Percentiles rank a stretch among this genome's conserved stretches.
These are phyloP conservation scores for Ceratocystis variospora DNA, from an alignment of 2,329 filamentous ascomycete genomes.

Conservation along the genomic window DNA sequence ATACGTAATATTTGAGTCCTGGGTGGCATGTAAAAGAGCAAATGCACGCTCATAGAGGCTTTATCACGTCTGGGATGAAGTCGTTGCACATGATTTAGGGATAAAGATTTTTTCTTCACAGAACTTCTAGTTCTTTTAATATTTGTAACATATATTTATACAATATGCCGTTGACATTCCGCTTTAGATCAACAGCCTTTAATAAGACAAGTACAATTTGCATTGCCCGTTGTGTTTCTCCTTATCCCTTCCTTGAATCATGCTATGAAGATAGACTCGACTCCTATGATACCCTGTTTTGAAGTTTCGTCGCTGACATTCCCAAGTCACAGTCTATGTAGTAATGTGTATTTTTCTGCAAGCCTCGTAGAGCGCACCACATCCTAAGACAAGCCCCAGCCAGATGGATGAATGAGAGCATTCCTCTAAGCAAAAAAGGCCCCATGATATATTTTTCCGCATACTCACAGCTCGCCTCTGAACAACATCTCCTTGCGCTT, in stretches of 20 bases:
- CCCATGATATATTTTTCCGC: neutral
- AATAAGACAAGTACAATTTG: neutral
- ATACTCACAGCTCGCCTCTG: constrained; percentile 35
- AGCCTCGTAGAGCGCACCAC: constrained; percentile 8
- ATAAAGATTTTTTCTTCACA: neutral
- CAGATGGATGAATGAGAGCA: no score
- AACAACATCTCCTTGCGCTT: constrained; percentile 41
- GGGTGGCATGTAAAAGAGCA: constrained; percentile 11
- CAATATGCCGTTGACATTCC: neutral
- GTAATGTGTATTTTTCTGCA: constrained; percentile 17
- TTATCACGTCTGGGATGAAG: neutral
- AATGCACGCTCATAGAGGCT: neutral
- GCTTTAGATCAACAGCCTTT: neutral
- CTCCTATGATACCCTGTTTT: neutral
- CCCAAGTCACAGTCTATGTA: neutral
- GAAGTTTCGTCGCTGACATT: neutral
- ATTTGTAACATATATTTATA: constrained; percentile 5
- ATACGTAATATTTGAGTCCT: neutral
- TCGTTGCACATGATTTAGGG: neutral
- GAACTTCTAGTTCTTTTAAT: neutral
- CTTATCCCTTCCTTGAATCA: neutral
- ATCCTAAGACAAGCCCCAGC: neutral
- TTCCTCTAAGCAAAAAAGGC: neutral
- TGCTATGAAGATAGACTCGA: neutral
- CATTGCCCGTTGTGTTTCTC: neutral